These are phyloP conservation scores for Furcasterigmium furcatum DNA, from an alignment of 2,329 filamentous ascomycete genomes.

Conservation along the genomic window DNA sequence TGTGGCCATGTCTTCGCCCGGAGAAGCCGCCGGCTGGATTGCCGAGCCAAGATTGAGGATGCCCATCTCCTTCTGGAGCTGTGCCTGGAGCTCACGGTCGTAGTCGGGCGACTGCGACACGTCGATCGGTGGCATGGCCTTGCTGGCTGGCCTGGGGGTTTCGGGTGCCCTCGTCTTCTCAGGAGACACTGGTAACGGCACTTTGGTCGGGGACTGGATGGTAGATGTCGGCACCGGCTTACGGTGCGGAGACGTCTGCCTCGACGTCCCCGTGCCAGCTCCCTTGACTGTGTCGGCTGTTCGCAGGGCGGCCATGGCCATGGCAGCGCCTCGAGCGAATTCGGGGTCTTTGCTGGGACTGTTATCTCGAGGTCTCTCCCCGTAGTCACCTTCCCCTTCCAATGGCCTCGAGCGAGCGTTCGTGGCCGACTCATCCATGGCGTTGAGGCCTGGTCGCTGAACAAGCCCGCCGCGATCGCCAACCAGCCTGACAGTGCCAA, in stretches of 20 bases:
- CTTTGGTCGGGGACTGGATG: constrained; percentile 52
- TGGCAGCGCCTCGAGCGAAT: constrained; percentile 36
- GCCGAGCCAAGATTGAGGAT: constrained; percentile 47
- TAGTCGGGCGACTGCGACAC: constrained; percentile 54
- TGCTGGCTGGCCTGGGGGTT: constrained; percentile 42
- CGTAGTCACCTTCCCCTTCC: constrained; percentile 47
- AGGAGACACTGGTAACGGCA: constrained; percentile 59
- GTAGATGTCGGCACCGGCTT: constrained; percentile 42
- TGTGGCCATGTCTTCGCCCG: constrained; percentile 6
- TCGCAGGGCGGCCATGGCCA: constrained; percentile 10
- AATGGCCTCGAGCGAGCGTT: constrained; percentile 64
- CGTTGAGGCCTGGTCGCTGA: constrained; percentile 55
- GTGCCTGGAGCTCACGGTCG: constrained; percentile 57
- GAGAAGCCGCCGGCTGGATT: constrained; percentile 18
- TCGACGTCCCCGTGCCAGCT: constrained; percentile 41
- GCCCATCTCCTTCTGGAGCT: constrained; percentile 61
- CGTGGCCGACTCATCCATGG: constrained; percentile 77
- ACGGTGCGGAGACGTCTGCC: constrained; percentile 59
- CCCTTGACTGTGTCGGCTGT: constrained; percentile 52
- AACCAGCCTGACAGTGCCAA: constrained; percentile 88
- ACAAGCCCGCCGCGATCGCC: constrained; percentile 58
- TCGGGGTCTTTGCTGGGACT: constrained; percentile 52
- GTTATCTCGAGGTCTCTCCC: constrained; percentile 45
- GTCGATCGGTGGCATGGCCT: constrained; percentile 43
- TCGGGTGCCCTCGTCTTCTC: constrained; percentile 38